Base-by-base conservation (phyloP, 352 stramenopile genomes). In the Pythium sp. region DNA sequence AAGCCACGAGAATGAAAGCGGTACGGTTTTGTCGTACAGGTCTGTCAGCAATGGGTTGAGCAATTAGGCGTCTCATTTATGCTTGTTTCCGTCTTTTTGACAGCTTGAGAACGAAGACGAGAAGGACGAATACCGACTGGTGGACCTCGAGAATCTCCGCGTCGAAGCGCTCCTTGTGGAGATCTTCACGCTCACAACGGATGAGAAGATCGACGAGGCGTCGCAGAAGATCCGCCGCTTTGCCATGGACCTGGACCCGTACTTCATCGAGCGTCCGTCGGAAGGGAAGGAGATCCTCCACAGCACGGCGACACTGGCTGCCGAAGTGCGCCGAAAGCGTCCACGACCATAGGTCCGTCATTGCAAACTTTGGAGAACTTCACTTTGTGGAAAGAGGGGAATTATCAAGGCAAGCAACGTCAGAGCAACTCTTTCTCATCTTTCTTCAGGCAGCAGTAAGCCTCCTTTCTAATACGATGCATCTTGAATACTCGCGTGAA, bases 101-200 rank as follows among this genome's bases (percentile, higher is more conserved):
- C 64, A 94, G 86, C 65, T 95, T 18, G 71, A 89, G 41, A 95
- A 92, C 53, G 84, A 93, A 62, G 87, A 93, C 51, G 81, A 90
- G 61, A 90, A 93, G 32, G 87, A 95, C 61, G 81, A 95, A 47
- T 92, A 93, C 51, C 85, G 85, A n/a, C 73, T 95, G 1, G 87
- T 93, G 20, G 87, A 93, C 59, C 62, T 95, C 18, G 85, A 95
- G 61, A 95, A 93, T 63, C 69, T 95, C 26, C 85, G 84, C 20
- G 86, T 95, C 9, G 87, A 95, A 60, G 87, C 87, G n/a, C 72
- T 94, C 5, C 75, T 95, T 7, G 79, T 95, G n/a, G 87, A 95
- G 68, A 90, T 95, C 24, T 94, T 84, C 26, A 76, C 86, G 32
- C 79, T 95, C 41, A 93, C 87, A 43, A 93, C 84, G 12, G 87